phyloP scores from a whole-genome alignment of 2,329 filamentous ascomycete species.

The Coniochaeta hoffmannii region DNA sequence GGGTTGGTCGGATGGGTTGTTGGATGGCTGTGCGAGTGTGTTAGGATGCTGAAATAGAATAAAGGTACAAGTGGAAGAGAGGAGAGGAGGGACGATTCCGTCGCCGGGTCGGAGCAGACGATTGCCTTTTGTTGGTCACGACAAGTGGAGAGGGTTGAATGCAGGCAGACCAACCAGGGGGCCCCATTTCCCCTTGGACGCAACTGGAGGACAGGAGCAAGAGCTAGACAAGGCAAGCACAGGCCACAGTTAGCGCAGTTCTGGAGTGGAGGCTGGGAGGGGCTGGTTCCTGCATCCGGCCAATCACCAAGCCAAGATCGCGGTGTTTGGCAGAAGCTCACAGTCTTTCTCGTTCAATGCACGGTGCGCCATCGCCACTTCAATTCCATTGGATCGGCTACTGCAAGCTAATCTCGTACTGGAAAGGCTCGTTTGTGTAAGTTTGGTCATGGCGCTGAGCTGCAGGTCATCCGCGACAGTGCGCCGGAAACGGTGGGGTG shows the following conservation, averaged over 20 bases:
- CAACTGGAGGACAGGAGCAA: neutral
- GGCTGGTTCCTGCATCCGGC: neutral
- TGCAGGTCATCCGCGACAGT: neutral
- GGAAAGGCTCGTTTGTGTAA: conserved; percentile 7
- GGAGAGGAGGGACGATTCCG: neutral
- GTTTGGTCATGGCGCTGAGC: conserved; percentile 7
- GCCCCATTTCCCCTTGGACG: neutral
- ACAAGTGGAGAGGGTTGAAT: neutral
- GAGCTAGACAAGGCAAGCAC: neutral
- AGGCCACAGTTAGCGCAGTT: neutral
- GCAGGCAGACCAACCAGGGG: neutral
- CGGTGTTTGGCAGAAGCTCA: neutral
- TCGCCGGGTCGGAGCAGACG: conserved; percentile 1
- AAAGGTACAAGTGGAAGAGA: conserved; percentile 1
- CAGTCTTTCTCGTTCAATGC: neutral
- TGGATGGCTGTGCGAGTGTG: neutral
- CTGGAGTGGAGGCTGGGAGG: neutral
- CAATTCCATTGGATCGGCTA: conserved; percentile 4
- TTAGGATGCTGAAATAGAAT: neutral
- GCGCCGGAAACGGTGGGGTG: conserved; percentile 3
- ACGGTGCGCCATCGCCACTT: conserved; percentile 6
- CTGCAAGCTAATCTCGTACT: neutral
- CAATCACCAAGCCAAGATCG: neutral
- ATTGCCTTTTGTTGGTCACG: conserved; percentile 3
- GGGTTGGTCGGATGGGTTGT: neutral